Evolutionary conservation across 176 grass and related monocot species (phyloP), one percentile per base, ranked within the genome.

Genomic region (Cenchrus americanus): DNA sequence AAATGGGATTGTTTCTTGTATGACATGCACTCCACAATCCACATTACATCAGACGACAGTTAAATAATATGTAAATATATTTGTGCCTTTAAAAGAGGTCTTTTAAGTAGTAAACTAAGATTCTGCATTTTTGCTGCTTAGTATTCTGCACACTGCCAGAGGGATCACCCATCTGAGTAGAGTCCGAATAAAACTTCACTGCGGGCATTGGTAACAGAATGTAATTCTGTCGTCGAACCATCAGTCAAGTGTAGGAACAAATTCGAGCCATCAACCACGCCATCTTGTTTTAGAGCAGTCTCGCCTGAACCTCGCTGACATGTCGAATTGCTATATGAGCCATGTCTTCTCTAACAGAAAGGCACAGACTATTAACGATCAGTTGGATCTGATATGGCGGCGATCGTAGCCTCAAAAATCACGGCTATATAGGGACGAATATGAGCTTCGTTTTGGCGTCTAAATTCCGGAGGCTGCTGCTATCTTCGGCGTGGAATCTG

Each of bases 261-360:
- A 79, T 65, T 79, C 76, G 14, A 64, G 42, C 7, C 21, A 34
- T 10, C 76, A 63, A 32, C 58, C 23, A 27, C 24, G 60, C 75
- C 76, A 19, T 50, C 58, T 21, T 34, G 44, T 14, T 24, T 11
- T 11, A 63, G 37, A 24, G 42, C 17, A 62, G 15, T 40, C 52
- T 54, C 10, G 10, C 18, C 26, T 63, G 42, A 10, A 18, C 43
- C 44, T 62, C 26, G 7, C 43, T 12, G 24, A 82, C 34, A 21
- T 73, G 17, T 40, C 55, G 26, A 82, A 22, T 62, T 10, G 15
- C 23, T 54, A 54, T 32, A 68, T 2, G 63, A 41, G 8, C 7
- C 52, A 17, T n/a, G 27, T 80, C 48, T 37, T n/a, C 53, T 54
- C 78, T 54, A 6, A n/a, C 27, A 54, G 64, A 54, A 80, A 53